phyloP scores from a whole-genome alignment of 768 basidiomycete genomes.

The Hypholoma fasciculare region DNA sequence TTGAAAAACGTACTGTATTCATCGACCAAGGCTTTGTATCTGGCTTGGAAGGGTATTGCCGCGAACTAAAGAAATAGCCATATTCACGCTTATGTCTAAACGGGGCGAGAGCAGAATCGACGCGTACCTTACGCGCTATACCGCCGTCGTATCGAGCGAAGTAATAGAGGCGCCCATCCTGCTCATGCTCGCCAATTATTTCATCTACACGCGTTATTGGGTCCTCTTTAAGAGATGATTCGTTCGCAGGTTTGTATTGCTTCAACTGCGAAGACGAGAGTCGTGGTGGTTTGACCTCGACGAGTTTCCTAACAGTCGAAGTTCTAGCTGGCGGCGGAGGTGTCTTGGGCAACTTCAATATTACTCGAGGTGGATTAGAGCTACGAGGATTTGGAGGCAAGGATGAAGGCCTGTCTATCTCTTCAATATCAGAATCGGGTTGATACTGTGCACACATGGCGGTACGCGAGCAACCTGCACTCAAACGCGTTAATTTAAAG shows the following conservation, averaged over 20 bases:
- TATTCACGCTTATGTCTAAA: too few species aligned
- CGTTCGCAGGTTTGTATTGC: constrained; percentile 38
- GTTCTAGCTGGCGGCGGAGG: constrained; percentile 1
- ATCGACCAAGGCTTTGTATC: constrained; percentile 46
- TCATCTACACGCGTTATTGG: constrained; percentile 36
- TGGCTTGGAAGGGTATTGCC: constrained; percentile 34
- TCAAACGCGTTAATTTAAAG: constrained; percentile 3
- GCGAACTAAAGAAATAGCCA: constrained; percentile 35
- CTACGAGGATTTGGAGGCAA: not conserved
- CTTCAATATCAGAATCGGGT: not conserved
- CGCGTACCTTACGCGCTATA: constrained; percentile 53
- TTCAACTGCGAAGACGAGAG: constrained; percentile 37
- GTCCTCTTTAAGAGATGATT: constrained; percentile 31
- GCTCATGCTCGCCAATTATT: constrained; percentile 58
- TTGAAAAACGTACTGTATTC: constrained; percentile 50
- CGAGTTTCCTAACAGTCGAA: constrained; percentile 7
- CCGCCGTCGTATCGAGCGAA: constrained; percentile 61
- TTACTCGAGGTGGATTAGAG: not conserved
- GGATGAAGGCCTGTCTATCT: not conserved
- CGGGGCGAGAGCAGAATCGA: not conserved
- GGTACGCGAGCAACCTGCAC: not conserved
- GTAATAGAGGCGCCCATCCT: constrained; percentile 46
- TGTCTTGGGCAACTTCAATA: constrained; percentile 4
- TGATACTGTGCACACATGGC: not conserved
- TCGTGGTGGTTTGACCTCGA: constrained; percentile 39